Conservation (phyloP, 768 basidiomycete genomes). For the Lentinus brumalis region DNA sequence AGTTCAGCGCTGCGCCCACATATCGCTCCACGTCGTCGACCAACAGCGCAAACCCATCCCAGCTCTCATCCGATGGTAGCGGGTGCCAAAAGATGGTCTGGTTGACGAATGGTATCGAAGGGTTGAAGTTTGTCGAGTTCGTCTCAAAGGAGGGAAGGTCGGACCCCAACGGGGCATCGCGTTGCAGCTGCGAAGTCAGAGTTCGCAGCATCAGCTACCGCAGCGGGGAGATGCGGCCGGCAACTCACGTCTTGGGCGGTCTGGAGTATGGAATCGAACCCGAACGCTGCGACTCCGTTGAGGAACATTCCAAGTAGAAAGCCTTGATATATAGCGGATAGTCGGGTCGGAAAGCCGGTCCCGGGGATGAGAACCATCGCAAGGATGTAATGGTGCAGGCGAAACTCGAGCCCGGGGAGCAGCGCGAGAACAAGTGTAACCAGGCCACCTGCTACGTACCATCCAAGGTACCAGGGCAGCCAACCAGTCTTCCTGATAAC, state of each 20-base stretch:
- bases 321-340: slow-evolving; percentile 79
- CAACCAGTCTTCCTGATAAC: slow-evolving; percentile 85
- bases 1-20: slow-evolving; percentile 69
- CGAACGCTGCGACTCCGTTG: slow-evolving; percentile 79
- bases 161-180: slow-evolving; percentile 72
- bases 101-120: slow-evolving; percentile 48
- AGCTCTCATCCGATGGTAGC: slow-evolving; percentile 42
- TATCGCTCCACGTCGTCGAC: slow-evolving; percentile 89
- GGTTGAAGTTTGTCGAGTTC: slow-evolving; percentile 68
- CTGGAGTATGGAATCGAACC: slow-evolving; percentile 78
- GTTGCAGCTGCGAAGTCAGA: slow-evolving; percentile 53
- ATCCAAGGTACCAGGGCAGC: slow-evolving; percentile 73
- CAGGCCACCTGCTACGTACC: slow-evolving; percentile 71
- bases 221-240: not conserved
- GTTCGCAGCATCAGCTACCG: slow-evolving; percentile 10
- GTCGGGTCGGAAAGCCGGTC: slow-evolving; percentile 79
- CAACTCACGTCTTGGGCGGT: slow-evolving; percentile 64
- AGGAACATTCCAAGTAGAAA: slow-evolving; percentile 82
- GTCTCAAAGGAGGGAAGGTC: slow-evolving; percentile 72
- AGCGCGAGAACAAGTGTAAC: slow-evolving; percentile 65
- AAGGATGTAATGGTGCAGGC: slow-evolving; percentile 84
- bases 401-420: slow-evolving; percentile 67
- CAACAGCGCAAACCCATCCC: slow-evolving; percentile 78
- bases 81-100: slow-evolving; percentile 40
- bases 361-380: slow-evolving; percentile 75